A percentile compares a stretch with the other conserved stretches of the same genome.
phyloP scores from a whole-genome alignment of 2,329 filamentous ascomycete genomes.

The Claviceps sp. region DNA sequence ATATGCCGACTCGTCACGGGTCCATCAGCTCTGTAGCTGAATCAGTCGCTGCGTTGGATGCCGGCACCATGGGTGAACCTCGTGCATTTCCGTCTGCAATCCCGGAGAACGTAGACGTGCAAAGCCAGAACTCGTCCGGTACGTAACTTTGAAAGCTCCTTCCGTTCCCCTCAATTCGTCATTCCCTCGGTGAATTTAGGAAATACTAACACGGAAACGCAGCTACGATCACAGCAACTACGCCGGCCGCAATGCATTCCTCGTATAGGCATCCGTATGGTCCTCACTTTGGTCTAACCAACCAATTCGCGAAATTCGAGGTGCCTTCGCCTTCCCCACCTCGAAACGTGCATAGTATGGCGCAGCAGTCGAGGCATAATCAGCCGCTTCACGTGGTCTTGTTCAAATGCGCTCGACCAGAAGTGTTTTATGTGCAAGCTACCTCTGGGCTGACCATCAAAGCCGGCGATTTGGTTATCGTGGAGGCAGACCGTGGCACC shows the following conservation, averaged over 20 bases:
- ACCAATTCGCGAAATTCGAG: slow-evolving; percentile 13
- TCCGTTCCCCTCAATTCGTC: background rate
- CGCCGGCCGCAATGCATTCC: slow-evolving; percentile 15
- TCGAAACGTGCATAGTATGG: slow-evolving; percentile 46
- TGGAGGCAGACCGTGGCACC: slow-evolving; percentile 91
- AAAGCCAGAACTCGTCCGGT: slow-evolving; percentile 24
- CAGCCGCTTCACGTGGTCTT: slow-evolving; percentile 78
- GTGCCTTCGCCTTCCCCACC: slow-evolving; percentile 41
- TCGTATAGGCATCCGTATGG: slow-evolving; percentile 27
- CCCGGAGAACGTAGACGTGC: slow-evolving; percentile 24
- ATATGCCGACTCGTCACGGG: slow-evolving; percentile 49
- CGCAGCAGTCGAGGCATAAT: slow-evolving; percentile 48
- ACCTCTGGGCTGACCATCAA: slow-evolving; percentile 86
- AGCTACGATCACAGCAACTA: slow-evolving; percentile 14
- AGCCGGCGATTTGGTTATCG: slow-evolving; percentile 86
- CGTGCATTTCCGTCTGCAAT: slow-evolving; percentile 31
- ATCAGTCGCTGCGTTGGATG: slow-evolving; percentile 32
- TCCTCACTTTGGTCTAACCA: slow-evolving; percentile 31
- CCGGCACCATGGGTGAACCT: slow-evolving; percentile 25
- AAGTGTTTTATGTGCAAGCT: slow-evolving; percentile 95
- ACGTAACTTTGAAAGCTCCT: slow-evolving; percentile 13
- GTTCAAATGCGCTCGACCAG: slow-evolving; percentile 91
- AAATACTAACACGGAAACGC: background rate
- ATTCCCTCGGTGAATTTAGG: background rate
- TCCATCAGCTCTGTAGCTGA: slow-evolving; percentile 50